These are phyloP conservation scores for Capsicum baccatum DNA, from an alignment of 257 asterid species.

Conservation along the genomic window DNA sequence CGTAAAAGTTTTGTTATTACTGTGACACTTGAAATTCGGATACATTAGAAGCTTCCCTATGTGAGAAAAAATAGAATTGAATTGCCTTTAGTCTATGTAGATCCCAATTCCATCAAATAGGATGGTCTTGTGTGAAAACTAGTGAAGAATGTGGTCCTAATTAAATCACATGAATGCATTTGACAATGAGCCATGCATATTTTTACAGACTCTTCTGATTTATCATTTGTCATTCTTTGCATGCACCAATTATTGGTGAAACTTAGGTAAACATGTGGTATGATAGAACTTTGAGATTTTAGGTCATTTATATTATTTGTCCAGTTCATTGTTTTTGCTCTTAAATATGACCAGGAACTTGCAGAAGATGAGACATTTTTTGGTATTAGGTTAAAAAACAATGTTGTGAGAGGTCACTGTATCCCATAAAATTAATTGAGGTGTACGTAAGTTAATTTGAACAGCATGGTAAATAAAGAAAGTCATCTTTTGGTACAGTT, in stretches of 20 bases:
- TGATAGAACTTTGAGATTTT: not conserved
- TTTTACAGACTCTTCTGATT: not conserved
- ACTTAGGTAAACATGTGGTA: not conserved
- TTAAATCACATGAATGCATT: constrained; percentile 17
- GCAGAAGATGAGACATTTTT: not conserved
- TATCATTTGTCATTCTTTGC: not conserved
- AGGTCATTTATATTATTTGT: constrained; percentile 20
- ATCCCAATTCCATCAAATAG: not conserved
- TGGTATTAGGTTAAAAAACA: not conserved
- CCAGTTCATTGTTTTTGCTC: constrained; percentile 3
- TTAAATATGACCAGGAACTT: not conserved
- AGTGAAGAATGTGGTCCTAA: constrained; percentile 17
- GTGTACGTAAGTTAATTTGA: no score
- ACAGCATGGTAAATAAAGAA: no score
- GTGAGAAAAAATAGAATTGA: no score
- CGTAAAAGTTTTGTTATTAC: no score
- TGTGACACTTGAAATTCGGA: not conserved
- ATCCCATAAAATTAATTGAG: no score
- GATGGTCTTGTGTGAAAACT: not conserved
- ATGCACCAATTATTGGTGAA: constrained; percentile 23
- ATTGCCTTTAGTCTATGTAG: not conserved
- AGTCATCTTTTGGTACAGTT: not conserved
- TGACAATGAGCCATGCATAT: not conserved
- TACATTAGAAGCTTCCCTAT: not conserved
- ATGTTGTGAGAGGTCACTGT: no score